A percentile compares a stretch with the other conserved stretches of the same genome.
Conservation (phyloP, 768 basidiomycete genomes). For the Naganishia vaughanmartiniae region DNA sequence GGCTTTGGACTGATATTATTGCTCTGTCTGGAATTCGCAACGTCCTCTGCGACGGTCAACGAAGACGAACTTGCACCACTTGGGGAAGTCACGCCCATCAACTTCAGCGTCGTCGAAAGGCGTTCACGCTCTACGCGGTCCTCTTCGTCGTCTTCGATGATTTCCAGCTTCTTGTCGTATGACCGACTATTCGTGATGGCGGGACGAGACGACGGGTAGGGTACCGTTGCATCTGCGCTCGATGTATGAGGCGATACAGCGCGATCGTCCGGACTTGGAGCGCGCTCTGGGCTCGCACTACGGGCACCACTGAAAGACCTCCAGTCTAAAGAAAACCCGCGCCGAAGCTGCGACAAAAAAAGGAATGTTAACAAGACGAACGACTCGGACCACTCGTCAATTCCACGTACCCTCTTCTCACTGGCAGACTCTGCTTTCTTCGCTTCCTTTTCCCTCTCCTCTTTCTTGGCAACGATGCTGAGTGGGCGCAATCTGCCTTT, state of each 20-base stretch:
- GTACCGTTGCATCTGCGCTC: constrained; percentile 18
- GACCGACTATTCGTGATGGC: constrained; percentile 52
- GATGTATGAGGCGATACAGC: constrained; percentile 5
- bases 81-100: constrained; percentile 73
- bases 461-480: constrained; percentile 41
- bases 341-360: constrained; percentile 36
- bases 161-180: constrained; percentile 67
- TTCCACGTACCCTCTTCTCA: constrained; percentile 41
- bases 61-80: too few relatives aligned
- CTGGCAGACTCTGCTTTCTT: constrained; percentile 34
- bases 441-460: constrained; percentile 26
- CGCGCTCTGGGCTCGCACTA: constrained; percentile 26
- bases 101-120: constrained; percentile 83
- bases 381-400: neutral
- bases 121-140: constrained; percentile 82
- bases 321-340: constrained; percentile 50
- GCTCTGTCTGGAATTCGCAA: neutral
- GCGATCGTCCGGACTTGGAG: constrained; percentile 33
- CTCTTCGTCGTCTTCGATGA: constrained; percentile 78
- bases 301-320: constrained; percentile 37
- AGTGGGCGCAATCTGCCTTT: constrained; percentile 39
- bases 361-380: neutral
- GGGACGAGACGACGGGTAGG: constrained; percentile 16
- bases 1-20: constrained; percentile 6
- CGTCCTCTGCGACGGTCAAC: neutral